Evolutionary conservation across 768 basidiomycete species (phyloP).

Genomic region (Kwoniella pini): DNA sequence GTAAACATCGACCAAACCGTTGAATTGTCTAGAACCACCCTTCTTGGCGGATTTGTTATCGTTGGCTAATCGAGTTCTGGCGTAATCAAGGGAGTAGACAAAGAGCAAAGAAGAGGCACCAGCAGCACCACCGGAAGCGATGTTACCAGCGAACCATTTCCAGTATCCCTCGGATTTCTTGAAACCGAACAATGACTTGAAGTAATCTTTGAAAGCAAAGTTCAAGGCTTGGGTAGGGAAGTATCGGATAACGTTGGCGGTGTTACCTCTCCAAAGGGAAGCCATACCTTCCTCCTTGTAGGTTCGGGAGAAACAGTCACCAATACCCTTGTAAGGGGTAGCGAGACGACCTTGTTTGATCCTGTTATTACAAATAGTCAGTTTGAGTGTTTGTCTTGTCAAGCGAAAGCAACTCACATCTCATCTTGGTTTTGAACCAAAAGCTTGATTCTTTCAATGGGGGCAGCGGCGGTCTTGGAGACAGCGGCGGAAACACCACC

Average conservation of each 20-base stretch:
- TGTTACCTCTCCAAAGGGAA: constrained; percentile 99
- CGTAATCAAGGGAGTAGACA: constrained; percentile 99
- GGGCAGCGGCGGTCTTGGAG: constrained; percentile 97
- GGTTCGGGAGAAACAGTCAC: constrained; percentile 87
- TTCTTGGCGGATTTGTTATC: constrained; percentile 88
- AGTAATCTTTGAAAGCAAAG: constrained; percentile 95
- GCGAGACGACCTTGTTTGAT: constrained; percentile 99
- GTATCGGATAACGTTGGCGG: constrained; percentile 99
- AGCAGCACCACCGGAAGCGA: constrained; percentile 87
- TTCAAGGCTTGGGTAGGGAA: constrained; percentile 99
- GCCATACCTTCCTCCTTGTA: constrained; percentile 93
- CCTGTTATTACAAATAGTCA: constrained; percentile 57
- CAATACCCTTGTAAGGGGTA: constrained; percentile 92
- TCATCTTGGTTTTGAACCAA: constrained; percentile 99
- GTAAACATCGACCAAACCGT: constrained; percentile 96
- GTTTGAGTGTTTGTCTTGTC: neutral
- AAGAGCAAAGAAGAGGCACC: constrained; percentile 98
- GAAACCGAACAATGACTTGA: constrained; percentile 93
- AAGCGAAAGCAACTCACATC: constrained; percentile 61
- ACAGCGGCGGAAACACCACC: constrained; percentile 71
- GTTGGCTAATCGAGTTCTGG: constrained; percentile 86
- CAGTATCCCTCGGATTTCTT: constrained; percentile 97
- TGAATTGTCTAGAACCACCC: constrained; percentile 94
- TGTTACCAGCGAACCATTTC: constrained; percentile 97
- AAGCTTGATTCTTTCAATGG: constrained; percentile 99